Percentiles rank a stretch among this genome's conserved stretches.
These are phyloP conservation scores for Diplotaxis tenuifolia DNA, from an alignment of 345 rosid genomes.

Conservation along the genomic window DNA sequence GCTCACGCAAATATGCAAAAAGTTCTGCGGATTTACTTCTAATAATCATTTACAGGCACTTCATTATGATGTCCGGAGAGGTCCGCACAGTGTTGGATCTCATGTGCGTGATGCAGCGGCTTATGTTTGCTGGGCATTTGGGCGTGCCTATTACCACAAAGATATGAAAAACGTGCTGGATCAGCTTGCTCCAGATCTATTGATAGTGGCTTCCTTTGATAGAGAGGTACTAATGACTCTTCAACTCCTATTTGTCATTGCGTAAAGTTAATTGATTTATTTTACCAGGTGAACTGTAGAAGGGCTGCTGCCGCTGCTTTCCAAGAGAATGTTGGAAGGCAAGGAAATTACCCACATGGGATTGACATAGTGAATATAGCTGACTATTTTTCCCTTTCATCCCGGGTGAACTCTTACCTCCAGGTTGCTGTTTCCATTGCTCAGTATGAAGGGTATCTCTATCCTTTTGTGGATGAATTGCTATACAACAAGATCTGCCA, in stretches of 20 bases:
- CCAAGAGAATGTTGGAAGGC: constrained; percentile 99
- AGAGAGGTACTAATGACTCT: constrained; percentile 65
- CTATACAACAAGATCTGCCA: constrained; percentile 79
- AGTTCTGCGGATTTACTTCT: constrained; percentile 2
- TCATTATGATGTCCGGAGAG: constrained; percentile 96
- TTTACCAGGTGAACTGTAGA: constrained; percentile 89
- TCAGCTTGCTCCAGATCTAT: constrained; percentile 82
- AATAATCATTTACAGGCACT: constrained; percentile 61
- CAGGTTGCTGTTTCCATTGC: constrained; percentile 77
- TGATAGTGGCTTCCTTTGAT: constrained; percentile 86
- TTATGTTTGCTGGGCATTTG: constrained; percentile 99
- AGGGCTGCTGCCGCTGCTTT: constrained; percentile 99
- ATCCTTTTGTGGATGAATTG: constrained; percentile 89
- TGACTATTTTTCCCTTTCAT: constrained; percentile 95
- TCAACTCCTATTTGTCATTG: constrained; percentile 8
- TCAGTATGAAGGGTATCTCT: constrained; percentile 78
- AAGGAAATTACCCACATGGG: constrained; percentile 95
- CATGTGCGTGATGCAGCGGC: constrained; percentile 99
- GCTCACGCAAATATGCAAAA: not conserved
- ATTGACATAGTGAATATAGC: constrained; percentile 95
- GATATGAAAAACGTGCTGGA: constrained; percentile 86
- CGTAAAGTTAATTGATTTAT: constrained; percentile 14
- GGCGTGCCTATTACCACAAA: constrained; percentile 82
- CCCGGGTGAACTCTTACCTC: constrained; percentile 77
- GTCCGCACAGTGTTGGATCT: constrained; percentile 98